Conservation (phyloP, 495 filamentous ascomycete genomes). For the Neurospora sp. region DNA sequence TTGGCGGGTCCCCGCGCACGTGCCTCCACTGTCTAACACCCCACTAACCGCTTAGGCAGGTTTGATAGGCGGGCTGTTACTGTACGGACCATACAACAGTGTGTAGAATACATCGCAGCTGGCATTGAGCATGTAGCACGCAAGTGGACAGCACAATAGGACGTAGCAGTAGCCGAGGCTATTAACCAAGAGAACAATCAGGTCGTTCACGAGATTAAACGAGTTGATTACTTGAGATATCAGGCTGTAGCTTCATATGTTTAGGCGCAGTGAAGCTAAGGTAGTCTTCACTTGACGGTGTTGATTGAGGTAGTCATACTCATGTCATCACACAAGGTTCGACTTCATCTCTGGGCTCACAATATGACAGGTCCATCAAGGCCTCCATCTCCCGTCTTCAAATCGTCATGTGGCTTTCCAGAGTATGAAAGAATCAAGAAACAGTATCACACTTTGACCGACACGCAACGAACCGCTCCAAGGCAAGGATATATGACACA, state of each 20-base stretch:
- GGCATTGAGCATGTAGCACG: not conserved
- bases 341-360: not conserved
- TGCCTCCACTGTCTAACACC: not conserved
- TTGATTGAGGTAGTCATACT: not conserved
- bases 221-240: not conserved
- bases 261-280: not conserved
- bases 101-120: not conserved
- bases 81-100: not conserved
- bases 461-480: not conserved
- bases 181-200: not conserved
- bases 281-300: not conserved
- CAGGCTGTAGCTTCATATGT: not conserved
- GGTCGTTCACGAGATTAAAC: not conserved
- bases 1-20: not conserved
- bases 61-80: not conserved
- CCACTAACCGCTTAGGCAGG: not conserved
- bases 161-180: not conserved
- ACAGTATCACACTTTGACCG: not conserved
- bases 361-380: not conserved
- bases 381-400: not conserved
- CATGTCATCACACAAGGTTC: not conserved
- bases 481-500: not conserved
- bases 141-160: not conserved
- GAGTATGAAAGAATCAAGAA: not conserved
- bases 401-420: not conserved